These are phyloP conservation scores for Septoria petroselini DNA, from an alignment of 2,329 filamentous ascomycete species.

Conservation along the genomic window DNA sequence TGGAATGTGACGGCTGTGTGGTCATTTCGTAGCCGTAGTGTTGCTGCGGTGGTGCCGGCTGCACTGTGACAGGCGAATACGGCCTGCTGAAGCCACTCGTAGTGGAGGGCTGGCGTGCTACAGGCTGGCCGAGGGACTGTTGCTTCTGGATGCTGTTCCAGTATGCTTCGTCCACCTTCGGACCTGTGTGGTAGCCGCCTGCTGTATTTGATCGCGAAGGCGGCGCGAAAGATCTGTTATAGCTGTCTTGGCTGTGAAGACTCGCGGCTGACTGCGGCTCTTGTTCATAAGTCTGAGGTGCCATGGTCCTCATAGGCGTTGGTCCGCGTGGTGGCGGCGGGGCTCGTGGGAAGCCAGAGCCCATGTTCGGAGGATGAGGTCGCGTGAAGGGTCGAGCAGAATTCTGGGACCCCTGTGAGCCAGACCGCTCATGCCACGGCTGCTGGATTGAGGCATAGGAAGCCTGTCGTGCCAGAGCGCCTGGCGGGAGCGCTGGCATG, in stretches of 20 bases:
- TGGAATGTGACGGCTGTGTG: constrained; percentile 20
- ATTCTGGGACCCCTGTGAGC: constrained; percentile 21
- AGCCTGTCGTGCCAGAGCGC: constrained; percentile 25
- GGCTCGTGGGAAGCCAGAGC: constrained; percentile 18
- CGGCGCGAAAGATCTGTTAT: constrained; percentile 17
- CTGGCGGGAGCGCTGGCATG: constrained; percentile 27
- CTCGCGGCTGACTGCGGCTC: constrained; percentile 16
- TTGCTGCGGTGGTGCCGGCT: constrained; percentile 15
- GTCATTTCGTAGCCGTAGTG: constrained; percentile 38
- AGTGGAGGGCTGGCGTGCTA: constrained; percentile 18
- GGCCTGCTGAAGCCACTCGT: constrained; percentile 15
- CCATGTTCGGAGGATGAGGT: constrained; percentile 15
- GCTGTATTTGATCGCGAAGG: constrained; percentile 31
- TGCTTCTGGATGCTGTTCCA: constrained; percentile 31
- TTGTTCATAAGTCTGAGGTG: constrained; percentile 19
- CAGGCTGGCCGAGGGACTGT: constrained; percentile 27
- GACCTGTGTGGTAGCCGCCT: constrained; percentile 27
- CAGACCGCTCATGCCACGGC: constrained; percentile 24
- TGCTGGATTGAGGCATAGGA: constrained; percentile 28
- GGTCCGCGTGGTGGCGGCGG: constrained; percentile 20
- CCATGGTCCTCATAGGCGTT: constrained; percentile 22
- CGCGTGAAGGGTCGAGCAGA: constrained; percentile 17
- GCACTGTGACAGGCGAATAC: constrained; percentile 3
- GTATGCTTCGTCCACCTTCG: constrained; percentile 24
- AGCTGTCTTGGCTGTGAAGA: constrained; percentile 18